Evolutionary conservation across 495 filamentous ascomycete species (phyloP), one percentile per base, ranked within the genome.

Genomic region (Niebla homalea): DNA sequence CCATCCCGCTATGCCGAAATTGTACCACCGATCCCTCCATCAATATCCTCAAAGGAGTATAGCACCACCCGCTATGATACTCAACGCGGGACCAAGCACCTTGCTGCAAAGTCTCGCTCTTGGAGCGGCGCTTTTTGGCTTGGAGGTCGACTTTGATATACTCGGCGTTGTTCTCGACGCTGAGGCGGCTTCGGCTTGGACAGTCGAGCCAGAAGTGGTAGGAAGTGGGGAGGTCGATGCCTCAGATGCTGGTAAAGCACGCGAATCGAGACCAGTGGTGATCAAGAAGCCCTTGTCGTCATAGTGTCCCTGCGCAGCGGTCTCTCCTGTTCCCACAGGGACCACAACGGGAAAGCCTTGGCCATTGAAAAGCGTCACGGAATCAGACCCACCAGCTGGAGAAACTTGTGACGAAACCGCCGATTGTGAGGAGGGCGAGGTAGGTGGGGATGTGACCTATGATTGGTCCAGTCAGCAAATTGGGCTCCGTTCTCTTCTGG

Each of bases 311-410:
- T 58, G 25, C 16, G 49, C 36, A 1, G 64, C 54, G 7, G 61
- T 57, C 32, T 43, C 43, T 16, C 65, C 67, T 14, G 60, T 56
- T 16, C 60, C 48, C 16, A 68, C 55, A 8, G 64, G 66, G 43
- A 63, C 54, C n/a, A 66, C 49, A 2, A 64, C 67, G 5, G 60
- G 56, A 56, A 74, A 72, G 15, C 71, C 71, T 52, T 61, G 61
- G n/a, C 68, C 41, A 43, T 72, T 57, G 41, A 62, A 74, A 25
- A 57, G 41, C 5, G 68, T 70, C 38, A 64, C 59, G 32, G 62
- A 57, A 43, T 73, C 60, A 75, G 50, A 61, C 50, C 67, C 73
- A 67, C 60, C 71, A 53, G 46, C 69, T 65, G 64, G 73, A 60
- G 58, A 66, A 65, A 35, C 69, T 66, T 63, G 67, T 52, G 60